Evolutionary conservation across 1,284 basidiomycete species (phyloP).

Genomic region (Marasmius oreades): DNA sequence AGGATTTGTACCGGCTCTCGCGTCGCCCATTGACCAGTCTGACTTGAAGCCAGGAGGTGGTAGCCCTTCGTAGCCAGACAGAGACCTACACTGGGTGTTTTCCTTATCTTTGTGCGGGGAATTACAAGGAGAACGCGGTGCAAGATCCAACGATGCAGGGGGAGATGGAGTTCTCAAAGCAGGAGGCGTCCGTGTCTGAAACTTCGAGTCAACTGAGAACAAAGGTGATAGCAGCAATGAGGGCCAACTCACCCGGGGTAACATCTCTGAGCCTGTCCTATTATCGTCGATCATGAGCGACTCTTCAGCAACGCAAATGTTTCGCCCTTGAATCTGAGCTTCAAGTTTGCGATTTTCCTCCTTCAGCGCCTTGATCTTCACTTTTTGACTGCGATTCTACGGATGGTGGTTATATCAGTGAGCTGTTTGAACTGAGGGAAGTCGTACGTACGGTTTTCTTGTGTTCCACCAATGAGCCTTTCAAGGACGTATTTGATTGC

Average conservation of each 20-base stretch:
- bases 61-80: constrained; percentile 16
- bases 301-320: neutral
- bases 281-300: neutral
- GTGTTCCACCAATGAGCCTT: constrained; percentile 15
- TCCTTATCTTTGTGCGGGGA: neutral
- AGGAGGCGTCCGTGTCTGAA: neutral
- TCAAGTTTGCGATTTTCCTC: neutral
- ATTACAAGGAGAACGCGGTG: neutral
- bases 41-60: constrained; percentile 19
- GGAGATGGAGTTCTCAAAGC: neutral
- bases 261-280: too few relatives aligned
- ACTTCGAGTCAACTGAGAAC: neutral
- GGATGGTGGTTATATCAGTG: neutral
- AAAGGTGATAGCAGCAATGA: neutral
- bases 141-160: neutral
- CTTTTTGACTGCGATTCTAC: constrained; percentile 8
- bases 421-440: neutral
- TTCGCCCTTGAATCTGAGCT: neutral
- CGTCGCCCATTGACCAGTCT: constrained; percentile 17
- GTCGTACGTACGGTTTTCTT: constrained; percentile 11
- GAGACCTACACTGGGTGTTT: neutral
- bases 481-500: constrained; percentile 2
- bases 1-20: neutral
- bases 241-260: too few relatives aligned
- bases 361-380: constrained; percentile 6